Percentiles rank a stretch among this genome's conserved stretches.
phyloP scores from a whole-genome alignment of 2,329 filamentous ascomycete species.

The Apiospora hydei region DNA sequence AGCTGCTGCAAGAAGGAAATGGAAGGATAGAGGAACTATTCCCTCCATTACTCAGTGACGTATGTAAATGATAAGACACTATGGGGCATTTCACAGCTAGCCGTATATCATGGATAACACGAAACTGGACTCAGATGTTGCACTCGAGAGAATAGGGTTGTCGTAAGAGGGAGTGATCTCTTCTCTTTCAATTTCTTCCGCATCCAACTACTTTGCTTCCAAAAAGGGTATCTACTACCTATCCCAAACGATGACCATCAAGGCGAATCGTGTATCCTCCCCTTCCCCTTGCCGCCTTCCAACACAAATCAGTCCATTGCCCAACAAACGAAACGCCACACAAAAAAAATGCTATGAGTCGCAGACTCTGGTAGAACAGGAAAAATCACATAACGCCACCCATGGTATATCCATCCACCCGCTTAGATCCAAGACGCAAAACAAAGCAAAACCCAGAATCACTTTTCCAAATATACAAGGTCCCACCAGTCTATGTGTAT shows the following conservation, averaged over 20 bases:
- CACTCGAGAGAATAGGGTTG: background rate
- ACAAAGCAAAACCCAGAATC: background rate
- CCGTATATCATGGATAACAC: too few species aligned
- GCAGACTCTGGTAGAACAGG: constrained; percentile 30
- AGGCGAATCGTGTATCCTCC: constrained; percentile 29
- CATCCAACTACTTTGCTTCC: background rate
- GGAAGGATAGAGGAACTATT: background rate
- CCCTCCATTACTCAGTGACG: background rate
- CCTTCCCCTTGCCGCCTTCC: constrained; percentile 4
- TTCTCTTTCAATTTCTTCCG: constrained; percentile 16
- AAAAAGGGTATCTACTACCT: constrained; percentile 24
- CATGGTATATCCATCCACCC: constrained; percentile 29
- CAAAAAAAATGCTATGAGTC: constrained; percentile 28
- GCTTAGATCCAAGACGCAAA: background rate
- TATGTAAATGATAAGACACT: background rate
- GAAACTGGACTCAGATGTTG: background rate
- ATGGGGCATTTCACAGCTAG: background rate
- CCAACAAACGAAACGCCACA: constrained; percentile 20
- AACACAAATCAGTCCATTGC: constrained; percentile 26
- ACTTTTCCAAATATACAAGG: constrained; percentile 14
- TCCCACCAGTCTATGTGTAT: constrained; percentile 18
- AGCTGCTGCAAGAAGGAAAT: too few species aligned
- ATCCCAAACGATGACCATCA: constrained; percentile 31
- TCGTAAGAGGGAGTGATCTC: background rate
- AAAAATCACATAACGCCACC: constrained; percentile 4